Conservation (phyloP, 495 filamentous ascomycete genomes). For the Daldinia vernicosa region DNA sequence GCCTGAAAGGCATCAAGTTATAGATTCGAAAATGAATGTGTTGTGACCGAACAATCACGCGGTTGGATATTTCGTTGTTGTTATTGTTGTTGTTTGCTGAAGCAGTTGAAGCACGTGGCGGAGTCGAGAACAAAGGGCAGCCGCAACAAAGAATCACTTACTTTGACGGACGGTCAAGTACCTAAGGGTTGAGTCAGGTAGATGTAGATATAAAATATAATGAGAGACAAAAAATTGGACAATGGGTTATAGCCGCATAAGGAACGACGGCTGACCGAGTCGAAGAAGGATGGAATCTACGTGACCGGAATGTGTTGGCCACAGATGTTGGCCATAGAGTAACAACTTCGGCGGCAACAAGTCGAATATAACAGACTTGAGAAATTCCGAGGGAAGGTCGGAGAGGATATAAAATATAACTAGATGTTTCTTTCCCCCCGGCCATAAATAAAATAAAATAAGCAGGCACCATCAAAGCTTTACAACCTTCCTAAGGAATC, state of each 20-base stretch:
- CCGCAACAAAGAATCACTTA: slow-evolving; percentile 11
- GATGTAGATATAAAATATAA: slow-evolving; percentile 8
- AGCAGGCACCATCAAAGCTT: slow-evolving; percentile 15
- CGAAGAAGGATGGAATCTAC: slow-evolving; percentile 24
- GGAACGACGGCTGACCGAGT: slow-evolving; percentile 35
- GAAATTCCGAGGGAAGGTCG: slow-evolving; percentile 28
- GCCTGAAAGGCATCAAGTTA: slow-evolving; percentile 21
- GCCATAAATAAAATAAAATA: slow-evolving; percentile 19
- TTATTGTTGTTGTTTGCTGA: slow-evolving; percentile 23
- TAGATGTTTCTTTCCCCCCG: neutral
- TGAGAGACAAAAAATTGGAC: slow-evolving; percentile 23
- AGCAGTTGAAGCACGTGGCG: neutral
- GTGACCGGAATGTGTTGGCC: slow-evolving; percentile 7
- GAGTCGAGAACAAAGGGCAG: slow-evolving; percentile 30
- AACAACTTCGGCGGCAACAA: slow-evolving; percentile 1
- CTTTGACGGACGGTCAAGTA: neutral
- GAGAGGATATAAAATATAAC: slow-evolving; percentile 4
- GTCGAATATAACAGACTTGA: slow-evolving; percentile 21
- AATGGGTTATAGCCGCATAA: slow-evolving; percentile 37
- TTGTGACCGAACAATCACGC: slow-evolving; percentile 24
- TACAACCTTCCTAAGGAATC: slow-evolving; percentile 5
- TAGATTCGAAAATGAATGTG: slow-evolving; percentile 12
- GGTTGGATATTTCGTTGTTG: slow-evolving; percentile 26
- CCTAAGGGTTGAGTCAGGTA: neutral
- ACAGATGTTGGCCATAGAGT: slow-evolving; percentile 10